Conservation (phyloP, 768 basidiomycete species). For the Xerocomus spinulosus region DNA sequence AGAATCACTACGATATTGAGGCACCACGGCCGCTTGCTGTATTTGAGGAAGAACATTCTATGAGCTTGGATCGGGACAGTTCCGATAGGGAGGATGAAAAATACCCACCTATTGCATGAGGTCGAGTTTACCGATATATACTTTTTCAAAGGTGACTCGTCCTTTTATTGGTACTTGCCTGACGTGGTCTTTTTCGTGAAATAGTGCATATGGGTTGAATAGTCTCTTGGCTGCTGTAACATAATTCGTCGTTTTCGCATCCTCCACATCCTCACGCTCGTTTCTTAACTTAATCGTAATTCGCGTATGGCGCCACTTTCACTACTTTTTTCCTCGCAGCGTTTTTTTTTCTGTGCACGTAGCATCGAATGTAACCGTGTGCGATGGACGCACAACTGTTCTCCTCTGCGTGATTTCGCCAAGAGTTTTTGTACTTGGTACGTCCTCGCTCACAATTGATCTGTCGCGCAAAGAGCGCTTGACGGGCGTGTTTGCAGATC, state of each 20-base stretch:
- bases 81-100: slow-evolving; percentile 18
- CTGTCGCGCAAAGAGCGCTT: too few relatives aligned
- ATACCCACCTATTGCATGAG: slow-evolving; percentile 10
- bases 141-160: background rate
- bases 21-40: background rate
- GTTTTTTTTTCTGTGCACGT: background rate
- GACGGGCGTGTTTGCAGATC: too few relatives aligned
- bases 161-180: background rate
- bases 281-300: background rate
- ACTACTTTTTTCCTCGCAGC: background rate
- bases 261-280: background rate
- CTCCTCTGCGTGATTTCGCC: too few relatives aligned
- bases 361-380: background rate
- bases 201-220: background rate
- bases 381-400: background rate
- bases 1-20: slow-evolving; percentile 23
- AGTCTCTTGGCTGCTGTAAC: slow-evolving; percentile 4
- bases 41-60: slow-evolving; percentile 13
- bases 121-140: slow-evolving; percentile 6
- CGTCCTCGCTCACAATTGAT: too few relatives aligned
- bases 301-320: background rate
- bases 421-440: too few relatives aligned
- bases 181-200: background rate
- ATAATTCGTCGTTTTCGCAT: background rate
- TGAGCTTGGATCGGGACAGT: slow-evolving; percentile 14